A percentile compares a stretch with the other conserved stretches of the same genome.
These are phyloP conservation scores for Russula foetens DNA, from an alignment of 768 basidiomycete genomes.

Conservation along the genomic window DNA sequence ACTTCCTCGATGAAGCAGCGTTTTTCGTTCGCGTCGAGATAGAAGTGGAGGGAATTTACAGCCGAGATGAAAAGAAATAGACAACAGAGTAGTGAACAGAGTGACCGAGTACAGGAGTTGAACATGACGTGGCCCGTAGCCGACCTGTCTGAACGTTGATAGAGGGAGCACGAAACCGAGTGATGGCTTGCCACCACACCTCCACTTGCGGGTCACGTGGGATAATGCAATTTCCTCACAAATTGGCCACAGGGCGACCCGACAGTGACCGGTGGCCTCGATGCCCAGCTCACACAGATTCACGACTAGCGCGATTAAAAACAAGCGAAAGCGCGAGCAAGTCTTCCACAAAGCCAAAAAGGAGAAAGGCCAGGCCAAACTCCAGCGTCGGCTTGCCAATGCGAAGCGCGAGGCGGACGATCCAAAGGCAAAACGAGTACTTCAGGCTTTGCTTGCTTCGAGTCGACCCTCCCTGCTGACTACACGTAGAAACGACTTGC, in stretches of 20 bases:
- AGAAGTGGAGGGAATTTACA: slow-evolving; percentile 85
- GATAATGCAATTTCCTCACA: too few relatives aligned
- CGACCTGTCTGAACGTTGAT: not conserved
- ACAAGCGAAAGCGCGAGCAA: slow-evolving; percentile 84
- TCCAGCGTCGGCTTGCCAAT: slow-evolving; percentile 68
- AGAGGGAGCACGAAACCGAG: too few relatives aligned
- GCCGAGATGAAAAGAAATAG: slow-evolving; percentile 36
- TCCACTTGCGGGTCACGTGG: not conserved
- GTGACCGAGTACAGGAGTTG: slow-evolving; percentile 4
- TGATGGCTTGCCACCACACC: too few relatives aligned
- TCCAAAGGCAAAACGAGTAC: slow-evolving; percentile 70
- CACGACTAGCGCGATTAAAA: slow-evolving; percentile 65
- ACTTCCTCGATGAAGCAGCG: slow-evolving; percentile 96
- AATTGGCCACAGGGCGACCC: too few relatives aligned
- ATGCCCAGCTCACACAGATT: slow-evolving; percentile 51
- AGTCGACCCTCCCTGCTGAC: not conserved
- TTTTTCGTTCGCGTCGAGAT: slow-evolving; percentile 89
- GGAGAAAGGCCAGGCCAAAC: slow-evolving; percentile 70
- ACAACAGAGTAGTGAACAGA: slow-evolving; percentile 28
- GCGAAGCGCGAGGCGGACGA: slow-evolving; percentile 72
- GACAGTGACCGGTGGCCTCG: too few relatives aligned
- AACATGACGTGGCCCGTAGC: slow-evolving; percentile 3
- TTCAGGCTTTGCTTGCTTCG: slow-evolving; percentile 14
- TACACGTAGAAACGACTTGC: slow-evolving; percentile 61
- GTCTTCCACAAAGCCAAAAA: slow-evolving; percentile 64